Base-by-base conservation (phyloP, 805 yeast genomes). In the Zygoascus tannicola region DNA sequence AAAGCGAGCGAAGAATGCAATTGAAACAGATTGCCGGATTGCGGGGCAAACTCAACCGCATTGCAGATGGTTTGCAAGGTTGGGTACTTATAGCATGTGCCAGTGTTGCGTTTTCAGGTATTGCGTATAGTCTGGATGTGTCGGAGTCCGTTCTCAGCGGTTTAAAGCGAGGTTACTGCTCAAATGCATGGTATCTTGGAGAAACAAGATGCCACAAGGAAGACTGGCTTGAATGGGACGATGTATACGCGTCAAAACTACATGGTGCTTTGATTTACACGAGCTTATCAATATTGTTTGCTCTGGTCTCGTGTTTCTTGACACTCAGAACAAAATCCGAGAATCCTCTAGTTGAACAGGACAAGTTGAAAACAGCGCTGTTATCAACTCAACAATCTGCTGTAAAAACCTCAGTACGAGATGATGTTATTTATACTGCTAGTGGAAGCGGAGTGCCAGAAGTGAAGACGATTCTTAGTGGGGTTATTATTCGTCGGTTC, bases 371-470 rank as follows among this genome's bases (percentile, higher is more conserved):
- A n/a, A 22, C 14, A 8, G 14, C 26, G 5, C 35, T 21, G 15
- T 14, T 33, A 3, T 33, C 36, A 19, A 15, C 21, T 21, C 15
- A n/a, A 4, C 21, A 33, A 38, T 14, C 8, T 5, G 26, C 22
- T 18, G 22, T 46, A 35, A n/a, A n/a, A n/a, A n/a, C n/a, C n/a
- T 7, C 30, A 7, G 12, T 8, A 12, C 30, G 30, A 22, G 42
- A 45, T 21, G 37, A 21, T 16, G 45, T 53, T 34, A 53, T 56
- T 4, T 76, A 74, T 53, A 65, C 77, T 10, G 80, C 77, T 0
- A 69, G 71, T 23, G 81, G 81, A 2, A 71, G 77, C 15, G 81
- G 81, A 3, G 80, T 76, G 2, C 79, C 80, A 1, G 80, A 76
- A 57, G 81, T 76, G 14, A 75, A 74, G 49, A 75, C 80, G 0